Evolutionary conservation across 805 yeast species (phyloP), one percentile per base, ranked within the genome.

Genomic region (Trichomonascus vanleenenianus): DNA sequence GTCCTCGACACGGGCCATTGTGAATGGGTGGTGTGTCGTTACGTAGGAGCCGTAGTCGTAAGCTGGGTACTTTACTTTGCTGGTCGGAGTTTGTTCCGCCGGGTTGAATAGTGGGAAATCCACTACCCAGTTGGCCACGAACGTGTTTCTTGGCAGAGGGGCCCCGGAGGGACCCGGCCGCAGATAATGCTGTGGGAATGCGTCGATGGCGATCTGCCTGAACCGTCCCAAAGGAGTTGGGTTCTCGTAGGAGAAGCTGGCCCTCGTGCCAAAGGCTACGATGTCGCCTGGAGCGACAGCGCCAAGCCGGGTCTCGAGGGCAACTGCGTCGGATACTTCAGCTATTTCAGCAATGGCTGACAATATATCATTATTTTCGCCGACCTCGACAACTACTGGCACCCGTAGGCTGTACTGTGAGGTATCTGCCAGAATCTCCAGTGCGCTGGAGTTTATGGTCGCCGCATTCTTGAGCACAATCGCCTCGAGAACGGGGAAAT

Each of bases 11-110:
- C 80, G 73, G 1, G 82, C 84, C 97, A 93, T 93, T 0, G 99
- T 93, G 66, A 93, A 93, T 3, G 99, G 99, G 61, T 93, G 99
- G 60, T 93, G 99, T 0, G 97, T 89, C 0, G 97, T 76, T 34
- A 74, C 78, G 41, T 71, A 72, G 8, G 60, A 55, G 1, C 55
- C 44, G 33, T 51, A 60, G 56, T 78, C 74, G 59, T 87, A 91
- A 1, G 41, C 51, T 2, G 97, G 96, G 55, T 76, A 86, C 2
- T 63, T 71, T 2, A 43, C 45, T 9, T 53, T 58, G 5, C 53
- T 56, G 1, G 50, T 40, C 1, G 54, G 36, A 7, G 53, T 58
- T 0, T 54, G 40, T 51, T 82, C 89, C 3, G 65, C 58, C 0
- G 98, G 98, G 48, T 81, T 82, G 63, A 93, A 93, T 10, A 93